Evolutionary conservation across 768 basidiomycete species (phyloP).

Genomic region (Mycena vulgaris): DNA sequence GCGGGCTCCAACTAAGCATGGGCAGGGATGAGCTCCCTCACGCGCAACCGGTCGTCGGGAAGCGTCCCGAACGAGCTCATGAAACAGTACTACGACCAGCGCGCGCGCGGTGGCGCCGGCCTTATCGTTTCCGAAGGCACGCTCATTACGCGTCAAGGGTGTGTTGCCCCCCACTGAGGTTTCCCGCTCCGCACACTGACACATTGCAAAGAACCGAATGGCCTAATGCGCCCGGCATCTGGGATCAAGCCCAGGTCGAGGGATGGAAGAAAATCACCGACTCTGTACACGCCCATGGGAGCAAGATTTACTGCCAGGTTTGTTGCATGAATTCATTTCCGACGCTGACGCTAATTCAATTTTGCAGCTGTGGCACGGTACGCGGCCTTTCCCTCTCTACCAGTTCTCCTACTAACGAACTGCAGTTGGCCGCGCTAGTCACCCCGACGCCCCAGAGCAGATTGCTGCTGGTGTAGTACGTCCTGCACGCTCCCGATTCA

Average conservation of each 20-base stretch:
- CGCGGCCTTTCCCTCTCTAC: neutral
- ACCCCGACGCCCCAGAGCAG: conserved; percentile 49
- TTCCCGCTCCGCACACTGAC: neutral
- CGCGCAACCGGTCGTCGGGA: conserved; percentile 55
- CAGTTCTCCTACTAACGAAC: neutral
- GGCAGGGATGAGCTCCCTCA: conserved; percentile 53
- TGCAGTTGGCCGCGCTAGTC: conserved; percentile 7
- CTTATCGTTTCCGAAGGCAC: conserved; percentile 40
- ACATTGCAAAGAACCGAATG: conserved; percentile 40
- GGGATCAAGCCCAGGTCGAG: conserved; percentile 59
- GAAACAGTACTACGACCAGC: conserved; percentile 57
- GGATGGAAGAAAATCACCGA: conserved; percentile 64
- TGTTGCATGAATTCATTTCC: too few species aligned
- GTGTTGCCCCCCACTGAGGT: neutral
- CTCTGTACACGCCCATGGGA: conserved; percentile 61
- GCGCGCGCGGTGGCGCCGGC: conserved; percentile 55
- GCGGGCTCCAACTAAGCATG: too few species aligned
- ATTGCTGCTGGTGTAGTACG: conserved; percentile 55
- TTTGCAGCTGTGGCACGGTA: conserved; percentile 39
- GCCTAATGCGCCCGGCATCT: conserved; percentile 56
- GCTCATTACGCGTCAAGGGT: conserved; percentile 61
- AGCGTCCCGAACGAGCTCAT: conserved; percentile 56
- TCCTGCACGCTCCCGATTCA: neutral
- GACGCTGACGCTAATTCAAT: too few species aligned
- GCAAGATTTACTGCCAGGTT: conserved; percentile 61